These are phyloP conservation scores for Phellopilus nigrolimitatus DNA, from an alignment of 1,284 basidiomycete species.

Conservation along the genomic window DNA sequence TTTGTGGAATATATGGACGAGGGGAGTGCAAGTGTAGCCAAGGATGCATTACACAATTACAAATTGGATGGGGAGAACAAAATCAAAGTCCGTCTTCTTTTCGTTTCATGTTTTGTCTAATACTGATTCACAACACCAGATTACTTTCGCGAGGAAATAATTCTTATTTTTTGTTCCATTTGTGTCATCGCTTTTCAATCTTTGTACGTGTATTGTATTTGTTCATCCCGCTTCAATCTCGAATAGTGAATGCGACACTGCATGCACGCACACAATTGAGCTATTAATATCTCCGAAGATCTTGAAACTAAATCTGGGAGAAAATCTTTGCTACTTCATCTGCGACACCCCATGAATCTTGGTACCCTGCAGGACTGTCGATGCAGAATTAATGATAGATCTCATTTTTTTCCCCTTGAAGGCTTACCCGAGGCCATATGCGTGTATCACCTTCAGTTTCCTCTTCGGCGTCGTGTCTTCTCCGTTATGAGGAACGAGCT, in stretches of 20 bases:
- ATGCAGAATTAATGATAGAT: background rate
- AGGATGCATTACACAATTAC: constrained; percentile 94
- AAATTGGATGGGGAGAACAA: constrained; percentile 94
- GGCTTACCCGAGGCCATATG: constrained; percentile 55
- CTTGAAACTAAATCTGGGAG: background rate
- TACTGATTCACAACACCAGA: constrained; percentile 31
- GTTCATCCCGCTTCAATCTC: background rate
- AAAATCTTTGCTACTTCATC: constrained; percentile 30
- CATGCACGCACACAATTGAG: background rate
- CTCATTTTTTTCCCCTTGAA: too few relatives aligned
- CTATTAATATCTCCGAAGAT: background rate
- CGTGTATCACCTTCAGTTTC: constrained; percentile 56
- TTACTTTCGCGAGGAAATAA: constrained; percentile 58
- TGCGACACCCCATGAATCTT: constrained; percentile 31
- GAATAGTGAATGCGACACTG: background rate
- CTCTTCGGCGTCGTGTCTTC: constrained; percentile 36
- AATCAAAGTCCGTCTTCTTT: constrained; percentile 69
- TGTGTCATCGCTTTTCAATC: background rate
- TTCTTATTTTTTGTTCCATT: constrained; percentile 3
- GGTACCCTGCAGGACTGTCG: constrained; percentile 28
- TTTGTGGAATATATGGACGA: constrained; percentile 96
- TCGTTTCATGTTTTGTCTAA: constrained; percentile 2
- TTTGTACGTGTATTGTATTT: constrained; percentile 15
- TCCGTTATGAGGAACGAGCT: constrained; percentile 28
- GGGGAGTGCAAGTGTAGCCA: constrained; percentile 80